Evolutionary conservation across 2,329 filamentous ascomycete genomes (phyloP), one percentile per base, ranked within the genome.

Genomic region (Microascus cirrosus): DNA sequence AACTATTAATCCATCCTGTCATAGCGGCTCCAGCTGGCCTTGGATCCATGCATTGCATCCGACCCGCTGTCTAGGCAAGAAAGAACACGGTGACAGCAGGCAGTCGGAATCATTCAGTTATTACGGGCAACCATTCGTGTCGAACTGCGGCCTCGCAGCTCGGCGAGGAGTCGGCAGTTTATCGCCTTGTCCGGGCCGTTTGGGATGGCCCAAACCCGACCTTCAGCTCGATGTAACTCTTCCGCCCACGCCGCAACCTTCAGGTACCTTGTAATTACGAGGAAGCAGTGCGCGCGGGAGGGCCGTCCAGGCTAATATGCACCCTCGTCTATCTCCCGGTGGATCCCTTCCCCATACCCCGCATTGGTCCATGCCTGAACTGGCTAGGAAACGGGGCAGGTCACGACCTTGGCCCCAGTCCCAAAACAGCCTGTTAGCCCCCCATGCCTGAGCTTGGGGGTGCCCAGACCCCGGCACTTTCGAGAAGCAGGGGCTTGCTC

Each of bases 311-410:
- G 22, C 45, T 24, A 50, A 50, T 50, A 22, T 50, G 24, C 25
- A 20, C 20, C 25, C 24, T 4, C n/a, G 6, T 48, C 25, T 32
- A 56, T 56, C 55, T 51, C 55, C 55, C 55, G 55, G 28, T 56
- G 42, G 55, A 36, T 22, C 28, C 35, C 45, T 51, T 34, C 55
- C 55, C 55, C 55, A 50, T 56, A 56, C 55, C 55, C 55, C 55
- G 55, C 55, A 48, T 51, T 32, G 4, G 25, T 42, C 55, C 50
- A 56, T 34, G 18, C 55, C 42, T 20, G 18, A 56, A 32, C 8
- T 3, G 28, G 39, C 39, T 13, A 56, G 25, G 25, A 20, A 32
- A 20, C 11, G 22, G 20, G 28, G 28, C 12, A 8, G 20, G 20
- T 20, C n/a, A 2, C 25, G 20, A 45, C 13, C 28, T 53, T 53